Base-by-base conservation (phyloP, 768 basidiomycete species). In the Phanerodontia chrysosporium region DNA sequence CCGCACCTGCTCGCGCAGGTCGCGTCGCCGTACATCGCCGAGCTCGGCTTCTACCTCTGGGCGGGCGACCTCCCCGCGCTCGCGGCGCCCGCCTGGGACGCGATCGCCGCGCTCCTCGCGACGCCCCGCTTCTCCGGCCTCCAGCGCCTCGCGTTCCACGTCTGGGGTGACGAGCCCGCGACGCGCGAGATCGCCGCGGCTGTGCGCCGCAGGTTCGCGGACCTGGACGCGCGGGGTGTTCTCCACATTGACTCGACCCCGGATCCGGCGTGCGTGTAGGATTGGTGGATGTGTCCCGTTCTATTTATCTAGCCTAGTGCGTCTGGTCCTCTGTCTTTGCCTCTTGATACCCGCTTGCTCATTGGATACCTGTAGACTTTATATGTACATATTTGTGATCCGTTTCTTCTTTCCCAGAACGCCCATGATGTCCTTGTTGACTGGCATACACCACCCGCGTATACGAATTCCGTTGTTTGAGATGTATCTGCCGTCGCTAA, bases 31-130 rank as follows among this genome's bases (percentile, higher is more conserved):
- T 24, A 51, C 35, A 56, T 63, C 45, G 58, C 60, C 28, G 52
- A 55, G 24, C 49, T 63, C 22, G 56, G 21, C 12, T 63, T 63
- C 45, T 52, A 32, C 46, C 56, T 63, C 14, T 63, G 62, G 62
- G 51, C 46, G n/a, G 56, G 45, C 9, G 62, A 63, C 35, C 49
- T 59, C 24, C 52, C 49, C 2, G 44, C n/a, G 32, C 27, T 63
- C 14, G 36, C 39, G 28, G 16, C 45, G 3, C 13, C 25, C 1
- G 32, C 49, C 8, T 63, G 62, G 62, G 55, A 56, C 36, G 35
- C 45, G 14, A 55, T 63, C 5, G 49, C 35, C 16, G 24, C 30
- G 10, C 18, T 63, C 16, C 51, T 63, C 25, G 16, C 30, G 1
- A 16, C n/a, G 2, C 35, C 27, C 2, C 58, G 42, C 12, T 63